phyloP scores from a whole-genome alignment of 78 protist genomes.

The Protostelium mycophagum region DNA sequence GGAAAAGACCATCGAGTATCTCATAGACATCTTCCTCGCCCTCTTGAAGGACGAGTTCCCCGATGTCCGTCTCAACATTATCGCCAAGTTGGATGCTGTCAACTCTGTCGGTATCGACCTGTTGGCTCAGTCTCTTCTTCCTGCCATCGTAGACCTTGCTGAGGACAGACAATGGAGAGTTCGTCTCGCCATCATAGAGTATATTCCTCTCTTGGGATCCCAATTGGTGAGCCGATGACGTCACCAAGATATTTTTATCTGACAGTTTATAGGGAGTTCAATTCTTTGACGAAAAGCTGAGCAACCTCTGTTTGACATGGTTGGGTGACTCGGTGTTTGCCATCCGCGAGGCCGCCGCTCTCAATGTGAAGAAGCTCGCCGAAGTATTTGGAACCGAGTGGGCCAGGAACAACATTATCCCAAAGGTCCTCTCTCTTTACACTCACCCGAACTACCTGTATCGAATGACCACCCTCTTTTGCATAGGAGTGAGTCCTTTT shows the following conservation, averaged over 20 bases:
- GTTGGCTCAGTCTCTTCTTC: constrained; percentile 80
- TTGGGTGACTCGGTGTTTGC: constrained; percentile 83
- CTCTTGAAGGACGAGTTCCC: constrained; percentile 86
- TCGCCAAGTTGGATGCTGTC: constrained; percentile 77
- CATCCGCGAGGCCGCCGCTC: constrained; percentile 86
- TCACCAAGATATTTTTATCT: neutral
- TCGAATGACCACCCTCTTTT: constrained; percentile 88
- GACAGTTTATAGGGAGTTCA: constrained; percentile 52
- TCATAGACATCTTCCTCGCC: constrained; percentile 78
- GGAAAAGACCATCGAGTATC: constrained; percentile 63
- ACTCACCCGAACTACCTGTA: constrained; percentile 78
- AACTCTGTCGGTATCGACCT: constrained; percentile 82
- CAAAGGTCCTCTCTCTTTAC: constrained; percentile 56
- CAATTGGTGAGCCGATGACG: constrained; percentile 23
- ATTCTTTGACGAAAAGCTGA: constrained; percentile 82
- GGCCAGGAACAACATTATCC: constrained; percentile 77
- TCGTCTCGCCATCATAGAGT: constrained; percentile 88
- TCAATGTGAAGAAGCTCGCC: constrained; percentile 44
- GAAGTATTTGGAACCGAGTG: constrained; percentile 88
- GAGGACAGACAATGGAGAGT: constrained; percentile 95
- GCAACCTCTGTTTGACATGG: constrained; percentile 78
- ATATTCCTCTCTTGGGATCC: constrained; percentile 81
- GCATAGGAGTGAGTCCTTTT: constrained; percentile 59
- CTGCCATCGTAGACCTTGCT: constrained; percentile 91
- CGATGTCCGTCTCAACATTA: constrained; percentile 90